phyloP scores from a whole-genome alignment of 2,329 filamentous ascomycete species.

The Scytalidium lignicola region DNA sequence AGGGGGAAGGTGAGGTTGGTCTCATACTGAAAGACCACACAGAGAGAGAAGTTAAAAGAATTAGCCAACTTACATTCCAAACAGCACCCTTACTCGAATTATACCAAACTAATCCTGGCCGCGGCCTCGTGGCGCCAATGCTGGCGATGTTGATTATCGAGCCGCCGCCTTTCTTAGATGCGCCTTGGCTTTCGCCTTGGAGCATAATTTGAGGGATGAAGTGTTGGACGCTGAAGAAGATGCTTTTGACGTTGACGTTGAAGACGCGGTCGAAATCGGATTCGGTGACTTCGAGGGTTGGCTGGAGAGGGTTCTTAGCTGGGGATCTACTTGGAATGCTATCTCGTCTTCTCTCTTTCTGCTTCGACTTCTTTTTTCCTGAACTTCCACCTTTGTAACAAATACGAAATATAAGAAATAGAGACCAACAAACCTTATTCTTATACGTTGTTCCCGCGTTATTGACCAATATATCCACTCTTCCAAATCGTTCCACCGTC shows the following conservation, averaged over 20 bases:
- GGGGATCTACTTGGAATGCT: no score
- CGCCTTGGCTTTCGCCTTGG: no score
- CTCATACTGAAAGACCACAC: no score
- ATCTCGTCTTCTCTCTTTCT: no score
- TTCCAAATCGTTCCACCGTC: slow-evolving; percentile 41
- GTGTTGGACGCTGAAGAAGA: slow-evolving; percentile 56
- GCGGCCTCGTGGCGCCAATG: slow-evolving; percentile 56
- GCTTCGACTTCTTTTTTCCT: not conserved
- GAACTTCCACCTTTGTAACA: not conserved
- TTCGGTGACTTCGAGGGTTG: slow-evolving; percentile 59
- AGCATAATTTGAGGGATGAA: slow-evolving; percentile 57
- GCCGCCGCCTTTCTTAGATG: slow-evolving; percentile 51
- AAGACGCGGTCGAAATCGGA: slow-evolving; percentile 63
- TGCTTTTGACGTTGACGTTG: slow-evolving; percentile 62
- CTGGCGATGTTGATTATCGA: slow-evolving; percentile 63
- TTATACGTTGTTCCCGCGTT: slow-evolving; percentile 55
- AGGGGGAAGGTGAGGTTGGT: no score
- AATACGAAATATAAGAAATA: not conserved
- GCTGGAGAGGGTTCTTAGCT: no score
- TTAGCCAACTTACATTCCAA: slow-evolving; percentile 49
- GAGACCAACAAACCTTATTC: slow-evolving; percentile 41
- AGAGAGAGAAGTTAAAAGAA: no score
- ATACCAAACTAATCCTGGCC: slow-evolving; percentile 64
- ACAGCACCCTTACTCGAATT: slow-evolving; percentile 65
- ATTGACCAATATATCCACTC: slow-evolving; percentile 56